Conservation (phyloP, 805 yeast genomes). For the Yarrowia osloensis region DNA sequence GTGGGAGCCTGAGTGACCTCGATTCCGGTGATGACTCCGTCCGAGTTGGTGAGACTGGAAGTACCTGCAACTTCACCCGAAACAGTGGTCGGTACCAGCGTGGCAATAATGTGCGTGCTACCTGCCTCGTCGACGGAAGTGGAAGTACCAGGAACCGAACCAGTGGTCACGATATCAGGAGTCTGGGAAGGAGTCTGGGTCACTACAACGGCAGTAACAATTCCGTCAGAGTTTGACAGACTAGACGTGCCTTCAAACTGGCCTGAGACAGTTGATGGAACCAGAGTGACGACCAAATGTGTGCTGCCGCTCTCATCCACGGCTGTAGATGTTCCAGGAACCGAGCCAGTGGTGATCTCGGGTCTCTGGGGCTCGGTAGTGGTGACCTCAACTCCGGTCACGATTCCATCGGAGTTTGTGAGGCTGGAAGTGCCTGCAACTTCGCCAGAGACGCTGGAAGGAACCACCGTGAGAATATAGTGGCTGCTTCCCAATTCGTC, state of each 20-base stretch:
- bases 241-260: neutral
- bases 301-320: neutral
- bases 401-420: neutral
- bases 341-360: neutral
- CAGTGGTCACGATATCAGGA: neutral
- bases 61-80: neutral
- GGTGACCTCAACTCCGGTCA: neutral
- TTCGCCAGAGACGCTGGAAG: too few relatives aligned
- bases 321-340: neutral
- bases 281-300: neutral
- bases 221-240: neutral
- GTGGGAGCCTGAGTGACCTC: neutral
- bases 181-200: neutral
- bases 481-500: neutral
- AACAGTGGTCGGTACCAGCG: neutral
- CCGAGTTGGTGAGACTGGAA: neutral
- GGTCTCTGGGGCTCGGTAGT: neutral
- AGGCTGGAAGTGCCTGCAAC: neutral
- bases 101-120: neutral
- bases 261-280: neutral
- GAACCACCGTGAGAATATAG: too few relatives aligned
- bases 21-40: neutral
- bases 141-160: neutral
- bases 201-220: neutral
- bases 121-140: neutral